Conservation (phyloP, 2,329 filamentous ascomycete species). For the Kalmusia sp. region DNA sequence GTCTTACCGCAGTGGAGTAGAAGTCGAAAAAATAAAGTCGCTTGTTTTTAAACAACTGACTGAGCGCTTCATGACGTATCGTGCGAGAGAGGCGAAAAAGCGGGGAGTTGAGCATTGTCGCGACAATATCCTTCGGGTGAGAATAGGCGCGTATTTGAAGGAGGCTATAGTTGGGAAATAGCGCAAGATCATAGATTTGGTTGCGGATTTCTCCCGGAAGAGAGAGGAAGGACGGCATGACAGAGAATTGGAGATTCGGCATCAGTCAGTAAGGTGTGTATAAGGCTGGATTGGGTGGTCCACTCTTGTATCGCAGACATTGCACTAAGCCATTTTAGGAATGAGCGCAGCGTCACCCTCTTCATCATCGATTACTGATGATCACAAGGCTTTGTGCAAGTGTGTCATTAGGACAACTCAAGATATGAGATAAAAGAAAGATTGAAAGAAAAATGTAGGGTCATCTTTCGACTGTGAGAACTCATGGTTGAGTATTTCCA, state of each 20-base stretch:
- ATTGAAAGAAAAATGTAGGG: too few species aligned
- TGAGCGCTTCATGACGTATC: conserved; percentile 29
- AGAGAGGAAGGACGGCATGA: conserved; percentile 15
- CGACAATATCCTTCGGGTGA: conserved; percentile 15
- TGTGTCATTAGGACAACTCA: too few species aligned
- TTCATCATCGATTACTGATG: background rate
- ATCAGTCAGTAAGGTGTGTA: background rate
- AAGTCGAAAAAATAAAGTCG: conserved; percentile 12
- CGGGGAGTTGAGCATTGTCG: conserved; percentile 14
- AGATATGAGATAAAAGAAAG: too few species aligned
- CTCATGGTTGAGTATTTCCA: too few species aligned
- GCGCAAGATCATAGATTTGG: conserved; percentile 22
- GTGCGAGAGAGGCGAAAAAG: conserved; percentile 28
- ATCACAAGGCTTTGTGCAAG: background rate
- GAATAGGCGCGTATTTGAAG: conserved; percentile 11
- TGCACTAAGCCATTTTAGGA: background rate
- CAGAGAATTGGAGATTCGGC: background rate
- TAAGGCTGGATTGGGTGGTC: background rate
- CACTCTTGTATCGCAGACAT: too few species aligned
- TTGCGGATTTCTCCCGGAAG: conserved; percentile 34
- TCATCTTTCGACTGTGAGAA: too few species aligned
- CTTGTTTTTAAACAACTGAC: conserved; percentile 24
- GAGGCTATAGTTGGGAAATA: conserved; percentile 15
- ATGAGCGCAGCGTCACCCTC: background rate
- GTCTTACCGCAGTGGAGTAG: background rate